Evolutionary conservation across 352 stramenopile genomes (phyloP), one percentile per base, ranked within the genome.

Genomic region (Phytophthora ramorum): DNA sequence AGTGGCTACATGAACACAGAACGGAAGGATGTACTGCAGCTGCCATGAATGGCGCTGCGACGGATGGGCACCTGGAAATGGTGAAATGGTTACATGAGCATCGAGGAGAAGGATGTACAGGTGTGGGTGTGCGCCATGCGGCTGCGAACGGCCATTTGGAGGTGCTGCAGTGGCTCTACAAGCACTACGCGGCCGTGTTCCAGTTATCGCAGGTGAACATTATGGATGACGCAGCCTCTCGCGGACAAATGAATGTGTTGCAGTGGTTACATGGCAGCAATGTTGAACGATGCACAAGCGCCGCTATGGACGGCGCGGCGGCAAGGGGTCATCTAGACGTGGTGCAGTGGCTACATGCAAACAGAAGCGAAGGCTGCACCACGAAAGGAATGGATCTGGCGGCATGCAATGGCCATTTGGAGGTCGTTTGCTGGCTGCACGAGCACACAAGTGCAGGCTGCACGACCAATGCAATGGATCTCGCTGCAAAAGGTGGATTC

Each of bases 401-500:
- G 2, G 79, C 81, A 0, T 75, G 60, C 30, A 77, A 83, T 19
- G 79, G 79, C 7, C 75, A 88, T 58, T 44, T 87, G 32, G 34
- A 67, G 2, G 61, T 88, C 13, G 64, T 90, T 1, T 41, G 66
- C 46, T 90, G 77, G 62, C 41, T 90, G 9, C 72, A 88, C 50
- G 20, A 38, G 4, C 52, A 87, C 41, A 76, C 74, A 9, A 43
- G 12, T 5, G 73, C 66, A 19, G 69, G 71, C 1, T 87, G 79
- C 44, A 82, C 68, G 0, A 81, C 74, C 8, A 64, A 75, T 17
- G 66, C 73, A 2, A 81, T 88, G 59, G 69, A 78, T 32, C 58
- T 78, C 7, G 77, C 75, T 4, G 72, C 77, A 10, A 77, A 79
- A 44, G 58, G 68, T 22, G 77, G 77, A 0, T 71, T 65, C 34